Conservation (phyloP, 495 filamentous ascomycete species). For the Podospora sp. region DNA sequence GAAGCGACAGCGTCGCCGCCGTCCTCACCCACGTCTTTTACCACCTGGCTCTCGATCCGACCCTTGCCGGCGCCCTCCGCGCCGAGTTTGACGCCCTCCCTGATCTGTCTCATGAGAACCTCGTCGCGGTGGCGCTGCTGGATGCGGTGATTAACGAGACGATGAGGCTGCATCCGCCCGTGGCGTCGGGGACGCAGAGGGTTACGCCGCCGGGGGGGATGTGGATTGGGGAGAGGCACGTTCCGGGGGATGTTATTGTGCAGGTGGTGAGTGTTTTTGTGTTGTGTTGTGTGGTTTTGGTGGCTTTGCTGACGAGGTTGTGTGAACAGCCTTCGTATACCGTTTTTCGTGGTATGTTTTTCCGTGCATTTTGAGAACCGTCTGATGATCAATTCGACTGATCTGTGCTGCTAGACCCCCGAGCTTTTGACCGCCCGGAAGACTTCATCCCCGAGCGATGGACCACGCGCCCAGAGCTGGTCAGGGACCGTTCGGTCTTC, state of each 20-base stretch:
- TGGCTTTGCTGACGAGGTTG: no score
- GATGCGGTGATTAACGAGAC: slow-evolving; percentile 26
- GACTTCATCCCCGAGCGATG: slow-evolving; percentile 57
- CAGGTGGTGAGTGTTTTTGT: neutral
- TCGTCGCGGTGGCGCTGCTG: slow-evolving; percentile 20
- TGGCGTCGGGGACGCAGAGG: slow-evolving; percentile 37
- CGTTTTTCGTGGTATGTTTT: slow-evolving; percentile 25
- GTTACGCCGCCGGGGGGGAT: slow-evolving; percentile 33
- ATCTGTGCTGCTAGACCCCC: slow-evolving; percentile 5
- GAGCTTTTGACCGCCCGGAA: slow-evolving; percentile 13
- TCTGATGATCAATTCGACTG: neutral
- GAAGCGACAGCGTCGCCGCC: slow-evolving; percentile 56
- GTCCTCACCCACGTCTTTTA: slow-evolving; percentile 53
- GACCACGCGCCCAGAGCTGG: slow-evolving; percentile 48
- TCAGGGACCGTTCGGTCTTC: slow-evolving; percentile 51
- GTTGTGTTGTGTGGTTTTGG: neutral
- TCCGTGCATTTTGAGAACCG: neutral
- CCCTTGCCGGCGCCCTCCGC: slow-evolving; percentile 40
- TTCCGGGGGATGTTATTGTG: slow-evolving; percentile 32
- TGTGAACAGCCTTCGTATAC: slow-evolving; percentile 16
- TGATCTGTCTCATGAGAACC: slow-evolving; percentile 25
- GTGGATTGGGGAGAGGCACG: slow-evolving; percentile 29
- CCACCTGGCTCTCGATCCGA: slow-evolving; percentile 48
- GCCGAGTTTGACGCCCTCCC: slow-evolving; percentile 43
- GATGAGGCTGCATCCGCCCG: slow-evolving; percentile 24